Conservation (phyloP, 164 flowering plant genomes). For the Paratinospora sagittata region DNA sequence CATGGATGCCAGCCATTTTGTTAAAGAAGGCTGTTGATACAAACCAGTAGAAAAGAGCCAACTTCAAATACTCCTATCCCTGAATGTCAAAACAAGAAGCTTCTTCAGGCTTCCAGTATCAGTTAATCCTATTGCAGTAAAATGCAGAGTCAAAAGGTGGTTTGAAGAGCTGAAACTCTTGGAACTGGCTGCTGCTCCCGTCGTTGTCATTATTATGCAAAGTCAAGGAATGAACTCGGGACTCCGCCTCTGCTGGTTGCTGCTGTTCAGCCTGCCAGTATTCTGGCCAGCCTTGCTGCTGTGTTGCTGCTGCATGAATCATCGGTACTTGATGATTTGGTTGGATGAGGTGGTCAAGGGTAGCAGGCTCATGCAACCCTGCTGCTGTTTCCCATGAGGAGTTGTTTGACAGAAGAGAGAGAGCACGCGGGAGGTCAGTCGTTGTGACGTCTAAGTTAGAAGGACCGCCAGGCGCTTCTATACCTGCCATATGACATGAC, state of each 20-base stretch:
- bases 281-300: conserved; percentile 28
- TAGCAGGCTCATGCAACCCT: conserved; percentile 27
- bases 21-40: too few species aligned
- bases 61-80: too few species aligned
- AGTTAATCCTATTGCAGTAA: conserved; percentile 28
- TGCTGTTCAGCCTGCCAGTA: conserved; percentile 38
- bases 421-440: conserved; percentile 70
- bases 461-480: conserved; percentile 33
- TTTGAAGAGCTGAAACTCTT: conserved; percentile 44
- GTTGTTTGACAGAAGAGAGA: conserved; percentile 96
- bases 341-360: conserved; percentile 26
- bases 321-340: conserved; percentile 23
- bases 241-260: conserved; percentile 12
- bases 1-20: too few species aligned
- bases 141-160: conserved; percentile 38
- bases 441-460: conserved; percentile 34
- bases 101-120: conserved; percentile 3
- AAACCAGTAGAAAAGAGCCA: too few species aligned
- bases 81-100: neutral
- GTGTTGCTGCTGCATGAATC: conserved; percentile 23
- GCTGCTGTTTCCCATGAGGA: conserved; percentile 32
- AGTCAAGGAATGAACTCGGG: conserved; percentile 20
- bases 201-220: conserved; percentile 9
- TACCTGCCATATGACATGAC: conserved; percentile 30
- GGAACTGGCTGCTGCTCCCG: conserved; percentile 23